Evolutionary conservation across 2,329 filamentous ascomycete genomes (phyloP), one percentile per base, ranked within the genome.

Genomic region (Mollisia scopiformis): DNA sequence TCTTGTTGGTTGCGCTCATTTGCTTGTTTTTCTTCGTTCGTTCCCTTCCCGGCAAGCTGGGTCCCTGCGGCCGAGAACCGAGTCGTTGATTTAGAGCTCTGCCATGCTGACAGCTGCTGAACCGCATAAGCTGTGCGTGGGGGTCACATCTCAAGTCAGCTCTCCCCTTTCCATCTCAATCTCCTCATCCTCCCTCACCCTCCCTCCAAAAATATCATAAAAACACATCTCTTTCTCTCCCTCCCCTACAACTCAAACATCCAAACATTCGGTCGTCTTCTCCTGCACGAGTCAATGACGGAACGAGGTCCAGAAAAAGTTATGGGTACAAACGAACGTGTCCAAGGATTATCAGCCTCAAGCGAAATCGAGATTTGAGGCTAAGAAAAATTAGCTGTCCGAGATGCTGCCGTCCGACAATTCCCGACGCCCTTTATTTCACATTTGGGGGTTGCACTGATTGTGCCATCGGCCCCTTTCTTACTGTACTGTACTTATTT

Each of bases 331-430:
- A n/a, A n/a, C n/a, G n/a, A n/a, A n/a, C n/a, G 27, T 21, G 31
- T 11, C 14, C 53, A 28, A n/a, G 53, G 55, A 35, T 47, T 57
- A 33, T 62, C 53, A 62, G 59, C 59, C 59, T 55, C 59, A 62
- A 39, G 41, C 39, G 21, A n/a, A n/a, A n/a, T n/a, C n/a, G 30
- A 19, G 39, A 11, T 46, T 27, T 8, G 4, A 13, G 4, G 7
- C 23, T 47, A 41, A 35, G 53, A 4, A 35, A 46, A 23, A 53
- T 23, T 58, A 55, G 57, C 13, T 5, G 23, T n/a, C 55, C 43
- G 55, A 51, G 31, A 41, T 30, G 27, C 21, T 19, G 19, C 43
- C 55, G 21, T 30, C 55, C 55, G 55, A 57, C 21, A 39, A 35
- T 50, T 57, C 31, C 55, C 55, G 55, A 47, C 23, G 10, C 19